Evolutionary conservation across 768 basidiomycete genomes (phyloP).

Genomic region (Boletus vinaceobasis): DNA sequence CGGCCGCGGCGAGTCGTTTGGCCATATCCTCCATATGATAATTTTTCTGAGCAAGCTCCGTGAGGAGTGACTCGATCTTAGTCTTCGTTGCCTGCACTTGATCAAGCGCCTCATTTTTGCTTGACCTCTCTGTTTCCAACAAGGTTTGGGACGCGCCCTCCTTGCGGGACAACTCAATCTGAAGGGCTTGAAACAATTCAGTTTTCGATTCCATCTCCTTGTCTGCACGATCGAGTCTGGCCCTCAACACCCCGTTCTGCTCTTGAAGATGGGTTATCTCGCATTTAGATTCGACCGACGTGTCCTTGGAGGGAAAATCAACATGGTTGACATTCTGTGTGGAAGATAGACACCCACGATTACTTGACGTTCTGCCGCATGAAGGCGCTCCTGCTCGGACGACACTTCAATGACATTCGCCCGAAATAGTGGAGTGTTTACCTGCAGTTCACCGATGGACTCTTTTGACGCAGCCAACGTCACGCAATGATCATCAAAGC

Average conservation of each 20-base stretch:
- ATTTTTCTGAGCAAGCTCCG: constrained; percentile 22
- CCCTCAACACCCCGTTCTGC: constrained; percentile 18
- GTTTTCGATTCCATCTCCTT: constrained; percentile 9
- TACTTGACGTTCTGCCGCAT: constrained; percentile 14
- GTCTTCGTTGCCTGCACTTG: constrained; percentile 19
- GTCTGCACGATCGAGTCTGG: constrained; percentile 12
- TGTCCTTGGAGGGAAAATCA: constrained; percentile 16
- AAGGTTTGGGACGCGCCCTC: constrained; percentile 23
- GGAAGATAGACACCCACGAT: constrained; percentile 11
- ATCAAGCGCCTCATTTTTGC: constrained; percentile 17
- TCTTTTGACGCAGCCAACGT: constrained; percentile 55
- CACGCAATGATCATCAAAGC: constrained; percentile 55
- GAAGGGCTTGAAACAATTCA: constrained; percentile 14
- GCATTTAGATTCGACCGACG: constrained; percentile 7
- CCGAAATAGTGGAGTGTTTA: constrained; percentile 9
- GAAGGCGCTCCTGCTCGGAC: constrained; percentile 22
- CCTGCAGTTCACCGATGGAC: constrained; percentile 50
- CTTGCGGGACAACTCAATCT: constrained; percentile 22
- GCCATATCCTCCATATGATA: constrained; percentile 18
- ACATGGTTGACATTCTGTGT: no score
- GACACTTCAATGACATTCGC: not conserved
- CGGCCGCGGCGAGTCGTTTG: constrained; percentile 21
- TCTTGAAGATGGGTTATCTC: constrained; percentile 21
- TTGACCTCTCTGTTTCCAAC: constrained; percentile 23
- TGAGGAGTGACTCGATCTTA: constrained; percentile 18